These are phyloP conservation scores for Cutaneotrichosporon mucoides DNA, from an alignment of 1,284 basidiomycete species.

Conservation along the genomic window DNA sequence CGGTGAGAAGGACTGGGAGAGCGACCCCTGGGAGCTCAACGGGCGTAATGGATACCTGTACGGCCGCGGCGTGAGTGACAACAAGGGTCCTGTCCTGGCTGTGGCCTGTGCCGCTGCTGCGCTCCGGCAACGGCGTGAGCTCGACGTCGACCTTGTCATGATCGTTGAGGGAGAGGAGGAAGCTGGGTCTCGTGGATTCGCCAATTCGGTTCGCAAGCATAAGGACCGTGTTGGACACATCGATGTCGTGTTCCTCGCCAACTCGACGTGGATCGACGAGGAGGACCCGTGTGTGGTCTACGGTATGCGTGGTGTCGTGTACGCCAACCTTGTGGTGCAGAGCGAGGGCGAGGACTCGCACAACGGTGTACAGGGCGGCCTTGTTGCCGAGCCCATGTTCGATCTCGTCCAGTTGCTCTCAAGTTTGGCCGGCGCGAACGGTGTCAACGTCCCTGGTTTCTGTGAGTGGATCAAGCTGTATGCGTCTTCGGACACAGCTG, in stretches of 20 bases:
- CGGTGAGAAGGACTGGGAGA: constrained; percentile 68
- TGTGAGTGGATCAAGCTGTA: constrained; percentile 56
- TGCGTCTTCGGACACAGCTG: neutral
- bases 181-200: constrained; percentile 80
- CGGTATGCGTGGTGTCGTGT: constrained; percentile 84
- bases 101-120: constrained; percentile 83
- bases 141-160: constrained; percentile 84
- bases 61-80: constrained; percentile 83
- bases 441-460: constrained; percentile 74
- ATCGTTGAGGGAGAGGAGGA: constrained; percentile 96
- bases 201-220: constrained; percentile 65
- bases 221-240: constrained; percentile 76
- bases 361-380: constrained; percentile 83
- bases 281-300: constrained; percentile 93
- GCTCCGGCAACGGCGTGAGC: constrained; percentile 64
- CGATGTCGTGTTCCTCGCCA: constrained; percentile 78
- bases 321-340: constrained; percentile 56
- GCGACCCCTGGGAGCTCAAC: constrained; percentile 75
- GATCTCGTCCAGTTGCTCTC: constrained; percentile 85
- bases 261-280: constrained; percentile 96
- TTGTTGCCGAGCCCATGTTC: constrained; percentile 79
- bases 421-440: constrained; percentile 61
- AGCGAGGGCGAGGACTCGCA: constrained; percentile 51
- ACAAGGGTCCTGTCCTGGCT: constrained; percentile 92
- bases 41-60: constrained; percentile 87